phyloP scores from a whole-genome alignment of 2,329 filamentous ascomycete species.

The Passalora sequoiae region DNA sequence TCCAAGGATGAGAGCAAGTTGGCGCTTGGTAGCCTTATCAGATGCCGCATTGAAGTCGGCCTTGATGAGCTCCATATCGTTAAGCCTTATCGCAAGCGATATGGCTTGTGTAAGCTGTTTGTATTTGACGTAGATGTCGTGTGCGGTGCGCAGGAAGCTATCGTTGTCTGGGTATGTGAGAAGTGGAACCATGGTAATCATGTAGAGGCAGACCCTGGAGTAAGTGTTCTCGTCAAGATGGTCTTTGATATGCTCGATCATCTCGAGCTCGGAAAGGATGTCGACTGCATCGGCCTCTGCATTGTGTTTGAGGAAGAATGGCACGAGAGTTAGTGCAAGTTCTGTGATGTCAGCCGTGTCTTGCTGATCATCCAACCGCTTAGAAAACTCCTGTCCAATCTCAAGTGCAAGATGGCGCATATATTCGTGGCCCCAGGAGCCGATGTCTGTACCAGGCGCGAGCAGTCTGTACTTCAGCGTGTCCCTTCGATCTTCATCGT shows the following conservation, averaged over 20 bases:
- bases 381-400: conserved; percentile 89
- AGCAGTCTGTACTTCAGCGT: conserved; percentile 93
- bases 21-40: conserved; percentile 80
- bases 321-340: conserved; percentile 77
- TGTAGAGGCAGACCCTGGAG: conserved; percentile 87
- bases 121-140: conserved; percentile 89
- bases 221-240: conserved; percentile 95
- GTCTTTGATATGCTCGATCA: conserved; percentile 84
- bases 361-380: conserved; percentile 79
- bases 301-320: conserved; percentile 94
- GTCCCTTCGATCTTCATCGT: conserved; percentile 87
- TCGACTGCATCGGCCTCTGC: conserved; percentile 97
- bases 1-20: conserved; percentile 87
- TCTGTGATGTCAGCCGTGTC: conserved; percentile 78
- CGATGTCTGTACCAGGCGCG: conserved; percentile 84
- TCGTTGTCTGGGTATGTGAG: conserved; percentile 97
- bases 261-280: conserved; percentile 92
- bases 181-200: conserved; percentile 97
- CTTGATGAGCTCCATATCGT: conserved; percentile 73
- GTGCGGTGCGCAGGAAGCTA: conserved; percentile 85
- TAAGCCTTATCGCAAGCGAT: conserved; percentile 86
- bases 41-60: conserved; percentile 73
- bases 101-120: conserved; percentile 91
- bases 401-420: conserved; percentile 91
- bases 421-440: conserved; percentile 98